phyloP scores from a whole-genome alignment of 768 basidiomycete genomes.

The Galerina marginata region DNA sequence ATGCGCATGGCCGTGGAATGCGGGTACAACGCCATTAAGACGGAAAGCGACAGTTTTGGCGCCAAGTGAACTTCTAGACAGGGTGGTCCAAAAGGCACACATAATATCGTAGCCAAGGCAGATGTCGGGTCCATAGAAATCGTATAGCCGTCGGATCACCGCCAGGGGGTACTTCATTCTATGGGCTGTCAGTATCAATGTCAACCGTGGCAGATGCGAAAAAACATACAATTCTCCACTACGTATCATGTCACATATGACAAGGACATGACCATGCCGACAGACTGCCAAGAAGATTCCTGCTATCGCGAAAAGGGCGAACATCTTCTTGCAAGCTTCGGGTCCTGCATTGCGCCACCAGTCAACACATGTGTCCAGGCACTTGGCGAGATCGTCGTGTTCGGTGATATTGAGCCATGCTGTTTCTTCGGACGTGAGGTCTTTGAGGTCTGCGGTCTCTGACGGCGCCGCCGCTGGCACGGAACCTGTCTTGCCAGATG shows the following conservation, averaged over 20 bases:
- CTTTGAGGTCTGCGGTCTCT: not conserved
- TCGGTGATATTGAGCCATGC: constrained; percentile 26
- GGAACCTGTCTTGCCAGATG: not conserved
- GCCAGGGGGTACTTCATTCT: constrained; percentile 36
- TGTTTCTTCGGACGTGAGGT: constrained; percentile 5
- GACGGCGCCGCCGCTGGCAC: not conserved
- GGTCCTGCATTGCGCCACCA: constrained; percentile 22
- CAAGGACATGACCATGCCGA: constrained; percentile 31
- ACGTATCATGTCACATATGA: constrained; percentile 31
- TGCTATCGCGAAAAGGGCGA: constrained; percentile 25
- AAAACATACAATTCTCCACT: constrained; percentile 31
- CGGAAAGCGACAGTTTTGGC: constrained; percentile 1
- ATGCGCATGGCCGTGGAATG: constrained; percentile 34
- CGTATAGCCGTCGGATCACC: constrained; percentile 17
- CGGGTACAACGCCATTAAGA: constrained; percentile 17
- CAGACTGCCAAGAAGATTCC: constrained; percentile 34
- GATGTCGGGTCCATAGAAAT: constrained; percentile 18
- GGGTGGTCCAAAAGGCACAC: constrained; percentile 31
- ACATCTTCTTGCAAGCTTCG: constrained; percentile 28
- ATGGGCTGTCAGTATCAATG: not conserved
- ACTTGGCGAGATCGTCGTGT: constrained; percentile 10
- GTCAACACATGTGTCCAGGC: constrained; percentile 22
- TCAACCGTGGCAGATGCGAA: not conserved
- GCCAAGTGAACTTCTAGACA: constrained; percentile 24
- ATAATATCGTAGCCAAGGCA: constrained; percentile 32